Evolutionary conservation across 2,329 filamentous ascomycete species (phyloP).

Genomic region (Botryotinia narcissicola): DNA sequence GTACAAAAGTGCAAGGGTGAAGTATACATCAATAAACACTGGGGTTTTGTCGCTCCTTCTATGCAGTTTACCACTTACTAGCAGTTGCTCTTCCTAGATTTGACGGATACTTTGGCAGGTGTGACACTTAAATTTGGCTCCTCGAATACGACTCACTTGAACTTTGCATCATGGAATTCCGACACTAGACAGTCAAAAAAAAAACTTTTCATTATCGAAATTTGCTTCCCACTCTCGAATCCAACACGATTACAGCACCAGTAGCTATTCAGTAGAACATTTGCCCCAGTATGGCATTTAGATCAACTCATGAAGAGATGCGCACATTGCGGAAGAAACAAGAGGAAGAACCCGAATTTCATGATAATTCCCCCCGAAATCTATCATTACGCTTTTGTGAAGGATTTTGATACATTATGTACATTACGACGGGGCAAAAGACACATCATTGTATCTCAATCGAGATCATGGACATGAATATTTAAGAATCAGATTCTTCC

Average conservation of each 20-base stretch:
- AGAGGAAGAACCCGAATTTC: neutral
- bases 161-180: neutral
- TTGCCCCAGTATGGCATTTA: neutral
- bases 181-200: neutral
- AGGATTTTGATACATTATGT: slow-evolving; percentile 24
- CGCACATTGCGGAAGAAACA: slow-evolving; percentile 2
- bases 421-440: slow-evolving; percentile 21
- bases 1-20: neutral
- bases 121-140: neutral
- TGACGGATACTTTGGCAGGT: neutral
- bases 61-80: neutral
- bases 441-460: slow-evolving; percentile 7
- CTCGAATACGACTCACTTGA: neutral
- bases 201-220: neutral
- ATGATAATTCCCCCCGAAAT: neutral
- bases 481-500: slow-evolving; percentile 18
- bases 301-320: neutral
- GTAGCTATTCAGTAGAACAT: neutral
- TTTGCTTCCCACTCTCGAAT: neutral
- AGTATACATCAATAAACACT: neutral
- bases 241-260: neutral
- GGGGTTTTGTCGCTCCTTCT: slow-evolving; percentile 11
- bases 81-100: neutral
- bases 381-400: neutral
- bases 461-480: slow-evolving; percentile 9